These are phyloP conservation scores for Boletus insuetus DNA, from an alignment of 768 basidiomycete species.

Conservation along the genomic window DNA sequence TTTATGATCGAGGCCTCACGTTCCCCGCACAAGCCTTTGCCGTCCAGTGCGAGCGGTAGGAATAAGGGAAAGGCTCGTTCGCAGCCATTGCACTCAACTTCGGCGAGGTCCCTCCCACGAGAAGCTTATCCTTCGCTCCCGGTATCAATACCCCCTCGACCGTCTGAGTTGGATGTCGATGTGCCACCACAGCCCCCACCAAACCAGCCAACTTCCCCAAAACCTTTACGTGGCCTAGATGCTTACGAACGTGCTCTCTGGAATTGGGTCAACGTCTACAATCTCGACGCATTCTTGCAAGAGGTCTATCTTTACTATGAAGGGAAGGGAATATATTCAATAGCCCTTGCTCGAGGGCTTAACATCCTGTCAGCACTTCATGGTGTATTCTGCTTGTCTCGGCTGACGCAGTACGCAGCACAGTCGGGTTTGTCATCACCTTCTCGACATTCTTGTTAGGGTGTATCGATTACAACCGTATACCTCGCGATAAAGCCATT, in stretches of 20 bases:
- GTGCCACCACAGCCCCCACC: conserved; percentile 22
- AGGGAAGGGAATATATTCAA: conserved; percentile 95
- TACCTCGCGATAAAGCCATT: conserved; percentile 64
- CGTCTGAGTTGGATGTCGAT: conserved; percentile 57
- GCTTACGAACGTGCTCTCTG: conserved; percentile 90
- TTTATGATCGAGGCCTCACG: conserved; percentile 76
- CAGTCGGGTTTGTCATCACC: conserved; percentile 95
- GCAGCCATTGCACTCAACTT: conserved; percentile 52
- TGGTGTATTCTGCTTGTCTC: conserved; percentile 13
- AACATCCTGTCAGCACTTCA: conserved; percentile 80
- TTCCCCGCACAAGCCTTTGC: conserved; percentile 37
- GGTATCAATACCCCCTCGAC: conserved; percentile 58
- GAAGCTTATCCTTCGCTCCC: conserved; percentile 38
- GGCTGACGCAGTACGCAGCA: conserved; percentile 52
- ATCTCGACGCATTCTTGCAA: conserved; percentile 92
- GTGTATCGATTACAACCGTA: conserved; percentile 88
- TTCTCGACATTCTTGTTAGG: conserved; percentile 96
- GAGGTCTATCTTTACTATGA: conserved; percentile 96
- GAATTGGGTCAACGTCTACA: conserved; percentile 99
- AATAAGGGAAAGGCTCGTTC: conserved; percentile 41
- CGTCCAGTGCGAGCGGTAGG: conserved; percentile 25
- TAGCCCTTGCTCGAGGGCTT: conserved; percentile 85
- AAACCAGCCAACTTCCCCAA: conserved; percentile 29
- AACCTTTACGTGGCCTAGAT: conserved; percentile 68
- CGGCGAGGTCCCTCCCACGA: conserved; percentile 37